Evolutionary conservation across 805 yeast species (phyloP).

Genomic region (Candida ortonii): DNA sequence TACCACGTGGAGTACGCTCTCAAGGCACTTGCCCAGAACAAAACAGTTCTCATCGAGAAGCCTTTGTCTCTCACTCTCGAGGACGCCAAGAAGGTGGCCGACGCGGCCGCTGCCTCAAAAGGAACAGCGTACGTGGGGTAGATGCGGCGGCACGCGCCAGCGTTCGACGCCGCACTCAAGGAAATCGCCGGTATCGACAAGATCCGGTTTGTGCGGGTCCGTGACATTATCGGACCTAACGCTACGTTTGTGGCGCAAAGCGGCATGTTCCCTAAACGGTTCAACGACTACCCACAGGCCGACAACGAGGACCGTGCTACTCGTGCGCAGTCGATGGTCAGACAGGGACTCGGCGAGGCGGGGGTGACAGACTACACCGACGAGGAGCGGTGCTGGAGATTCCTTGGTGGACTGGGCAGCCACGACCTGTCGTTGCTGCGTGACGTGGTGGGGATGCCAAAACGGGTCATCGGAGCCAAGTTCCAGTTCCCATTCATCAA

Average conservation of each 20-base stretch:
- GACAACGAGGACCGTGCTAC: neutral
- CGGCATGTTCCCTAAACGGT: constrained; percentile 6
- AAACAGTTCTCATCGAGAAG: constrained; percentile 2
- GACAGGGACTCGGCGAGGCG: constrained; percentile 4
- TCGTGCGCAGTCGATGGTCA: constrained; percentile 1
- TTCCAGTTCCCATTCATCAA: constrained; percentile 3
- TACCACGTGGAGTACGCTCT: constrained; percentile 5
- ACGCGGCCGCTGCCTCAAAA: constrained; percentile 14
- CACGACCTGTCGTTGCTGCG: constrained; percentile 9
- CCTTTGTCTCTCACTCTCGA: constrained; percentile 2
- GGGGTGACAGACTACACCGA: neutral
- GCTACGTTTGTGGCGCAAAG: constrained; percentile 5
- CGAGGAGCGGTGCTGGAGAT: constrained; percentile 4
- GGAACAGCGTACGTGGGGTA: constrained; percentile 5
- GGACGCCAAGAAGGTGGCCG: constrained; percentile 1
- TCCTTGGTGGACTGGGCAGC: constrained; percentile 7
- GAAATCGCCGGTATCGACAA: constrained; percentile 6
- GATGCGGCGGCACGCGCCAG: constrained; percentile 9
- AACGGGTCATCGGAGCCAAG: constrained; percentile 4
- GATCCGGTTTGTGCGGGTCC: constrained; percentile 5
- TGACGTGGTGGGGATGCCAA: constrained; percentile 8
- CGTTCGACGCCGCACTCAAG: constrained; percentile 5
- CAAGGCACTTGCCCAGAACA: constrained; percentile 1
- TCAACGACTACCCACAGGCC: constrained; percentile 3
- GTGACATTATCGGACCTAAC: constrained; percentile 9